Evolutionary conservation across 768 basidiomycete species (phyloP).

Genomic region (Mycena galopus): DNA sequence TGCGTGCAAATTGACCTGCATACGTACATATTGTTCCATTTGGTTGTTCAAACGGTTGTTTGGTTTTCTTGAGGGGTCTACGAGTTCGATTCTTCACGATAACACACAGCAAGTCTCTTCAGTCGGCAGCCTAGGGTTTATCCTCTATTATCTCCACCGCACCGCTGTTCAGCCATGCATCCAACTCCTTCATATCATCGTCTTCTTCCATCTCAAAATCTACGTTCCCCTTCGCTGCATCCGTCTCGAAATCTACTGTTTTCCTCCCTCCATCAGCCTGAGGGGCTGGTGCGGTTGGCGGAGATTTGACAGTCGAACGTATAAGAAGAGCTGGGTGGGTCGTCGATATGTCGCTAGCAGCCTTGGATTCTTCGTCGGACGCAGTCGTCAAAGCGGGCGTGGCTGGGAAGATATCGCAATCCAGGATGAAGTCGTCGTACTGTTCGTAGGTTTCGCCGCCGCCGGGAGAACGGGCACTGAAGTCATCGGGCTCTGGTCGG

Average conservation of each 20-base stretch:
- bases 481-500: background rate
- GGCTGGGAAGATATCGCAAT: constrained; percentile 42
- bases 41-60: no score
- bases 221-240: background rate
- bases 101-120: background rate
- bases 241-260: constrained; percentile 25
- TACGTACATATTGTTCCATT: no score
- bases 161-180: constrained; percentile 77
- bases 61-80: no score
- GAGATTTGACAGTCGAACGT: background rate
- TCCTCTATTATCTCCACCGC: constrained; percentile 65
- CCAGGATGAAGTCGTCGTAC: constrained; percentile 49
- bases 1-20: no score
- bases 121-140: background rate
- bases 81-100: background rate
- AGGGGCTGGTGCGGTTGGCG: background rate
- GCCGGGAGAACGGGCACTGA: constrained; percentile 15
- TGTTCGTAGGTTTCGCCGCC: constrained; percentile 5
- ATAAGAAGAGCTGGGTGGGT: background rate
- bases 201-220: constrained; percentile 37
- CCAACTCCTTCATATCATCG: constrained; percentile 74
- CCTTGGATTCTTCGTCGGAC: constrained; percentile 23
- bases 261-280: background rate
- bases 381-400: constrained; percentile 37
- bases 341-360: constrained; percentile 18